Evolutionary conservation across 768 basidiomycete genomes (phyloP), one percentile per base, ranked within the genome.

Genomic region (Harrya chromipes): DNA sequence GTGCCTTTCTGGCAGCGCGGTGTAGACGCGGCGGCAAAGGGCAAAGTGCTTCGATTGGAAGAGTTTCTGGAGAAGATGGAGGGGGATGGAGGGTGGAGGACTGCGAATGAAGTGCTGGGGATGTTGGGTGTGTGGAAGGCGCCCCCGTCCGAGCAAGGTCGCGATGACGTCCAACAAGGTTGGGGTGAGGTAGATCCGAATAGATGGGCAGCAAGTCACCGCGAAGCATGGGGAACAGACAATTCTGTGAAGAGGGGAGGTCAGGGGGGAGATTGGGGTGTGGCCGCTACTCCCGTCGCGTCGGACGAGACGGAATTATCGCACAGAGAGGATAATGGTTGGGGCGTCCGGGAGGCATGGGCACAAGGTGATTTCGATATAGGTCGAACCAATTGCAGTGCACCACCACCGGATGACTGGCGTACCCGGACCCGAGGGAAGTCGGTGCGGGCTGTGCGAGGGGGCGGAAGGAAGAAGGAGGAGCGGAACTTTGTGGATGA

Each of bases 1-100:
- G 72, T 83, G 29, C 74, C 75, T 4, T 82, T 80, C 61, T 83
- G 81, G 81, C 69, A 71, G 38, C 63, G 71, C 12, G 77, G 74
- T 0, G 66, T 82, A 6, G 66, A 72, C 40, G 78, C 76, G 2
- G 80, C 76, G 19, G 70, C 73, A 65, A 67, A 68, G 14, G 78
- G 75, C 4, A 69, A 74, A 36, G 67, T 72, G 38, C 60, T 72
- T 27, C 68, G 63, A 21, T 52, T 79, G 63, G 77, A 76, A 52
- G 69, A 73, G 6, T 80, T 80, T 56, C 63, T 78, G 21, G 71
- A 76, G 39, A 59, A 62, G 49, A 63, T 77, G 60, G 71, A 72
- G 42, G 67, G 62, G 0, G 57, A 59, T 41, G 67, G 67, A 0
- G 66, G 68, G 8, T 68, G 67, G 67, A 53, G 56, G 39, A 64